Percentiles rank a stretch among this genome's conserved stretches.
Evolutionary conservation across 2,329 filamentous ascomycete genomes (phyloP).

Genomic region (Paraconiothyrium brasiliense): DNA sequence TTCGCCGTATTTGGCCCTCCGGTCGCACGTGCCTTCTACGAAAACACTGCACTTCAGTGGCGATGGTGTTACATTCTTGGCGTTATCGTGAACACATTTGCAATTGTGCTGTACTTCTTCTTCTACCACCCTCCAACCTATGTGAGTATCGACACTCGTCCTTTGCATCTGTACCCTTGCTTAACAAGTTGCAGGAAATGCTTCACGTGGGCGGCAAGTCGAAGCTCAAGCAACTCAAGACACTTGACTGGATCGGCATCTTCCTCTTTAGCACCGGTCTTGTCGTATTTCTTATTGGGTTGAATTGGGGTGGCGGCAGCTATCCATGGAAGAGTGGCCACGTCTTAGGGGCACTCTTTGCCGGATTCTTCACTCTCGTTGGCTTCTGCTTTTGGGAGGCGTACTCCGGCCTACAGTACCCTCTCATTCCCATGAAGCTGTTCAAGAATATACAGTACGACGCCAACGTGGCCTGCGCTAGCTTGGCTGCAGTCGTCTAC

Average conservation of each 20-base stretch:
- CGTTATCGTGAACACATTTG: constrained; percentile 41
- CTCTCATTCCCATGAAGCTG: constrained; percentile 38
- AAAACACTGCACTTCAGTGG: constrained; percentile 43
- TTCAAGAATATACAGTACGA: constrained; percentile 12
- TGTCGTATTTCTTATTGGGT: constrained; percentile 57
- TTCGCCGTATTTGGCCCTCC: constrained; percentile 45
- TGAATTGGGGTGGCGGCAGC: constrained; percentile 54
- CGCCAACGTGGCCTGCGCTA: constrained; percentile 6
- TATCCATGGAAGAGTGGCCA: constrained; percentile 49
- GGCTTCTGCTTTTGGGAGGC: constrained; percentile 44
- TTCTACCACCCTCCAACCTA: constrained; percentile 50
- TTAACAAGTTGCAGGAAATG: constrained; percentile 37
- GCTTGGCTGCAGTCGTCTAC: constrained; percentile 7
- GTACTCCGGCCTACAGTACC: constrained; percentile 41
- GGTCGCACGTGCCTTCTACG: constrained; percentile 40
- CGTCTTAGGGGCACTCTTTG: constrained; percentile 47
- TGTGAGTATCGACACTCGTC: constrained; percentile 24
- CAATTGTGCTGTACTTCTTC: constrained; percentile 43
- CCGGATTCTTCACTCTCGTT: constrained; percentile 43
- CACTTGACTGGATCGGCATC: constrained; percentile 59
- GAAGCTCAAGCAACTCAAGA: constrained; percentile 46
- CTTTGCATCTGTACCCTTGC: not conserved
- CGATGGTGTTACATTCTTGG: constrained; percentile 45
- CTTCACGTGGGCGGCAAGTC: constrained; percentile 45
- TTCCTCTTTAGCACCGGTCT: constrained; percentile 58